Base-by-base conservation (phyloP, 2,329 filamentous ascomycete species). In the Neophaeococcomyces aloes region DNA sequence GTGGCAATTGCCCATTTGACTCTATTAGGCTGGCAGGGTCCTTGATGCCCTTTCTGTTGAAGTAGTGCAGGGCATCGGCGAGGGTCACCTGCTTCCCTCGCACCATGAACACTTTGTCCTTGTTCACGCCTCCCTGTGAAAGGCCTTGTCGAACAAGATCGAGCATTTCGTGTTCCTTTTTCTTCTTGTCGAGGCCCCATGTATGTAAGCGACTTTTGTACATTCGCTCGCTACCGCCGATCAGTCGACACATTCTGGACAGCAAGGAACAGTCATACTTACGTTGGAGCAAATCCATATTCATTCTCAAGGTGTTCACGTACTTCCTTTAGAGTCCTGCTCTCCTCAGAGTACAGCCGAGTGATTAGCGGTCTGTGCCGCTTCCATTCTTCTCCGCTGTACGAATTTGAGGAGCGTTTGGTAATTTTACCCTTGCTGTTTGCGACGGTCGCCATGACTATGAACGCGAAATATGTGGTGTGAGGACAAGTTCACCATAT, bases 91-190 rank as follows among this genome's bases (percentile, higher is more conserved):
- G 48, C 29, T 52, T 45, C 17, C 53, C 53, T 31, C 53, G 47
- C 17, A 55, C 51, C 8, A 52, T 27, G 34, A 53, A 55, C 25
- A 53, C 51, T 38, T 55, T 55, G 41, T 53, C 50, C 44, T 51
- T 55, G 47, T 52, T 47, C 13, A 48, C 46, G 14, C 51, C 53
- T 38, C 52, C 48, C 36, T 52, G 51, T 21, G 53, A 47, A 11
- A 53, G 29, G 3, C 53, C 53, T 45, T 52, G 53, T 17, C 53
- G 49, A 36, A 55, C 53, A 15, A 55, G 34, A 43, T 55, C 53
- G n/a, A 55, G 51, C 53, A 55, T 55, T 32, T 55, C 53, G 39
- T 55, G 53, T 40, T 55, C 53, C 31, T 55, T 55, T 32, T 55
- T 55, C 48, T 55, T 55, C 44, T 55, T 55, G 38, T 44, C 44